Evolutionary conservation across 73 alveolate genomes (phyloP), one percentile per base, ranked within the genome.

Genomic region (Paraurostyla sp.): DNA sequence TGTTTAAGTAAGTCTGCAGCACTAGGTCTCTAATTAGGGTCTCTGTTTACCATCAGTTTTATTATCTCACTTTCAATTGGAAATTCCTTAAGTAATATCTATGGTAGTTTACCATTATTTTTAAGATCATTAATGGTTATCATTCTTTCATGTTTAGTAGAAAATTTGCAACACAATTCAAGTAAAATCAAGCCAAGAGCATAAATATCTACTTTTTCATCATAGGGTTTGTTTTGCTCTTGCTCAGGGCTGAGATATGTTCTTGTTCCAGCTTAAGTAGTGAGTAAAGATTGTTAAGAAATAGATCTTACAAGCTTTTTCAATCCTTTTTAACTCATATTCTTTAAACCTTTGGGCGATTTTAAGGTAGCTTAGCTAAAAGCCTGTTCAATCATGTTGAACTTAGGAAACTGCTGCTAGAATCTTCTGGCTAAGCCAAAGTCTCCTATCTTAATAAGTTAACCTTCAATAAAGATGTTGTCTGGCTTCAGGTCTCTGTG

Each of bases 401-500:
- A 27, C 23, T 38, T 16, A 7, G 22, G 42, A n/a, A 20, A 59
- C 9, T 78, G 25, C 36, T 16, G 30, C n/a, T 81, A 68, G 87
- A 59, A 56, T 82, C 58, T 82, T 40, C 91, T 76, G 0, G 99
- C 99, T n/a, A 96, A 87, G n/a, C 98, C 98, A 91, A 96, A 96
- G 71, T 96, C 99, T 20, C 97, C 97, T 11, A 96, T 88, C 91
- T 96, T 94, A n/a, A 96, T 62, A 36, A 62, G 75, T 45, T 94
- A 78, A n/a, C 93, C 94, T 16, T 92, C 89, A n/a, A 96, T 90
- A 84, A 96, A 94, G 25, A 96, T 92, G 83, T 96, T 96, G 23
- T 93, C 97, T 20, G 98, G 99, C 65, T 96, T 96, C 43, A 96
- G 85, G 80, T 96, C 99, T 52, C 99, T 87, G 87, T 96, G 99